Conservation (phyloP, 345 rosid species). For the Lumnitzera littorea region DNA sequence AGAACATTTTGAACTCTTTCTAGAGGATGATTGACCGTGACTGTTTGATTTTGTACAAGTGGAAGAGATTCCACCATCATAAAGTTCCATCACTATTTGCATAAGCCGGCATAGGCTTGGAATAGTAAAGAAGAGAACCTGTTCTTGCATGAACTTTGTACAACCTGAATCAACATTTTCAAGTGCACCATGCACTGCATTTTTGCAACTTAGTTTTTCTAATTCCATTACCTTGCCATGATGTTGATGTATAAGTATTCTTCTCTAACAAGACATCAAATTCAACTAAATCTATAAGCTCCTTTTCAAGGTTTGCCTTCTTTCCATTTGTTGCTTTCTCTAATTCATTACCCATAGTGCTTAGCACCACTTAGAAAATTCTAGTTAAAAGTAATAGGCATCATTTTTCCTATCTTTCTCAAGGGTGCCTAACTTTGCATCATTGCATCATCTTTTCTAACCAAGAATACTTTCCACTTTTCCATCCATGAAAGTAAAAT, state of each 20-base stretch:
- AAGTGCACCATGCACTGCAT: constrained; percentile 21
- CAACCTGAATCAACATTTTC: constrained; percentile 25
- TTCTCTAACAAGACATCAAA: constrained; percentile 42
- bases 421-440: constrained; percentile 33
- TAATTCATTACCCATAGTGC: constrained; percentile 39
- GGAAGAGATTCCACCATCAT: constrained; percentile 20
- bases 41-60: constrained; percentile 33
- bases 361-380: constrained; percentile 55
- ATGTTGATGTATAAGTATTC: constrained; percentile 14
- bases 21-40: constrained; percentile 38
- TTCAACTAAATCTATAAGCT: constrained; percentile 44
- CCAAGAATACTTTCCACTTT: constrained; percentile 62
- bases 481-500: constrained; percentile 60
- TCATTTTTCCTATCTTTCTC: constrained; percentile 52
- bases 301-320: constrained; percentile 49
- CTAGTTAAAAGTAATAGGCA: constrained; percentile 44
- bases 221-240: constrained; percentile 31
- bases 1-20: constrained; percentile 30
- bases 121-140: constrained; percentile 50
- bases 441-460: constrained; percentile 39
- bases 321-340: constrained; percentile 46
- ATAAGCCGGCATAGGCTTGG: constrained; percentile 60
- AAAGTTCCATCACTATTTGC: constrained; percentile 25
- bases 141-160: constrained; percentile 27
- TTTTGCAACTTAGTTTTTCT: constrained; percentile 35